Evolutionary conservation across 129 eudicot genomes (phyloP).

Genomic region (Centella asiatica): DNA sequence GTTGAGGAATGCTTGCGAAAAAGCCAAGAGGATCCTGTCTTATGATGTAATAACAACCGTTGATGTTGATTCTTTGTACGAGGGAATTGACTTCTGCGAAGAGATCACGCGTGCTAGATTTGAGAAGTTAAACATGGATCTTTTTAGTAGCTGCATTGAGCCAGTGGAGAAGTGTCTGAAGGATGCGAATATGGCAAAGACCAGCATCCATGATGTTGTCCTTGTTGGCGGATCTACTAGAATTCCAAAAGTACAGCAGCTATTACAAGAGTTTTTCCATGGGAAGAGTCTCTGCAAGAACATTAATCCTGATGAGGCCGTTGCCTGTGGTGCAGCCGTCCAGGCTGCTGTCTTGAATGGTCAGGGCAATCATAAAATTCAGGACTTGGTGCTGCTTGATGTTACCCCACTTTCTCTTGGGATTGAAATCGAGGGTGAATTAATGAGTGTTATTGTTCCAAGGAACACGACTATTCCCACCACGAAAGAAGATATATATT

Average conservation of each 20-base stretch:
- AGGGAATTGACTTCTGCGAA: constrained; percentile 37
- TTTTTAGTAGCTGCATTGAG: constrained; percentile 51
- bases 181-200: constrained; percentile 32
- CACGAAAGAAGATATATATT: constrained; percentile 26
- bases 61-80: constrained; percentile 39
- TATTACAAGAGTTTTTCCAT: constrained; percentile 35
- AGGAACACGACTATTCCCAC: constrained; percentile 40
- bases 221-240: constrained; percentile 48
- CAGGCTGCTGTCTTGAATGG: constrained; percentile 46
- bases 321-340: constrained; percentile 44
- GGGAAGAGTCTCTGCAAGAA: constrained; percentile 42
- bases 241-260: constrained; percentile 43
- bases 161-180: constrained; percentile 44
- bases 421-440: constrained; percentile 34
- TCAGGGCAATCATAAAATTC: constrained; percentile 31
- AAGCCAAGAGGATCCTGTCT: constrained; percentile 40
- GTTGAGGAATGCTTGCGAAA: constrained; percentile 43
- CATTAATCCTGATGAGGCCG: constrained; percentile 45
- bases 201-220: constrained; percentile 41
- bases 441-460: constrained; percentile 38
- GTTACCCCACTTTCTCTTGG: constrained; percentile 44
- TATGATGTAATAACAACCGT: constrained; percentile 31
- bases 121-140: constrained; percentile 41
- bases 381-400: constrained; percentile 27
- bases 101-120: constrained; percentile 35